phyloP scores from a whole-genome alignment of 2,329 filamentous ascomycete genomes.

The Ascocoryne sarcoides region DNA sequence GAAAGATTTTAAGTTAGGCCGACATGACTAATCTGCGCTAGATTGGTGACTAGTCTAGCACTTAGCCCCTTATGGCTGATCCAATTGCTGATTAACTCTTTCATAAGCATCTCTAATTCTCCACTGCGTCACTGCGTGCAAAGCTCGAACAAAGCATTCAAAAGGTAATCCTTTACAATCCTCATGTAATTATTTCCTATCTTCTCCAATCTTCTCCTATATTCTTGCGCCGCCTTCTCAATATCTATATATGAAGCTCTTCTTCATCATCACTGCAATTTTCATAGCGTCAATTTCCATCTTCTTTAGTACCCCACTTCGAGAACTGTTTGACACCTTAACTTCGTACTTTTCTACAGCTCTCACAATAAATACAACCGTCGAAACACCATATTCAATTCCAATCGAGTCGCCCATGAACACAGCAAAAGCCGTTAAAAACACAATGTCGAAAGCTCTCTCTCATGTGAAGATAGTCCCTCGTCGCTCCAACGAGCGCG shows the following conservation, averaged over 20 bases:
- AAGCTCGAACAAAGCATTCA: slow-evolving; percentile 8
- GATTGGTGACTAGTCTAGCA: too few relatives aligned
- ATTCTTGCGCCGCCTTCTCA: slow-evolving; percentile 13
- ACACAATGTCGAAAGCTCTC: slow-evolving; percentile 53
- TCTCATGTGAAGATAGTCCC: slow-evolving; percentile 64
- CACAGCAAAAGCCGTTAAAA: slow-evolving; percentile 27
- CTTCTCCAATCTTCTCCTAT: slow-evolving; percentile 20
- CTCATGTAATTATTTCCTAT: slow-evolving; percentile 9
- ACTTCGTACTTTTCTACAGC: slow-evolving; percentile 2
- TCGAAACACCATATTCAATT: background rate
- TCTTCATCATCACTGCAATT: slow-evolving; percentile 24
- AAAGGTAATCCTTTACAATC: slow-evolving; percentile 16
- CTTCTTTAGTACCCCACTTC: slow-evolving; percentile 20
- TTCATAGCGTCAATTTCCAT: slow-evolving; percentile 28
- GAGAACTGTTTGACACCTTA: slow-evolving; percentile 18
- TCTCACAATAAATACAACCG: slow-evolving; percentile 3
- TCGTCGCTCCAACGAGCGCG: slow-evolving; percentile 62
- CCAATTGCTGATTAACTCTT: too few relatives aligned
- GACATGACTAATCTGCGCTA: too few relatives aligned
- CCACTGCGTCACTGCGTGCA: too few relatives aligned
- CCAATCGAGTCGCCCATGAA: slow-evolving; percentile 17
- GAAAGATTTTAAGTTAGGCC: too few relatives aligned
- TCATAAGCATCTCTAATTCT: too few relatives aligned
- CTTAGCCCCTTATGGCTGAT: too few relatives aligned
- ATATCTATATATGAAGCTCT: slow-evolving; percentile 28